Conservation (phyloP, 495 filamentous ascomycete genomes). For the Emericellopsis terricola region DNA sequence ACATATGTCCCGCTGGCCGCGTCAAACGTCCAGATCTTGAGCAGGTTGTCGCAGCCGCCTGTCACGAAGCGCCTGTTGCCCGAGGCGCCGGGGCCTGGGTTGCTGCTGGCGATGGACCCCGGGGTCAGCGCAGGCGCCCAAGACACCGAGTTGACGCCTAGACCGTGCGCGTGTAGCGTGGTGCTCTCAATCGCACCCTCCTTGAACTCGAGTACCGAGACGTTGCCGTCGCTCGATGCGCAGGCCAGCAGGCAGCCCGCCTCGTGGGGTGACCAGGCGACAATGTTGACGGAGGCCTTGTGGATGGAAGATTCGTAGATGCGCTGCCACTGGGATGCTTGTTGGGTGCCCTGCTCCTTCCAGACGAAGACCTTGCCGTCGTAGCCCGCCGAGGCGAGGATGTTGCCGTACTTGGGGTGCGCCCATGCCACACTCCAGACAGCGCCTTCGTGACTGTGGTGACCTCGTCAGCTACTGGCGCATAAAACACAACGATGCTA, state of each 20-base stretch:
- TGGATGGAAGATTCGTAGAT: conserved; percentile 84
- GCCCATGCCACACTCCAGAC: conserved; percentile 97
- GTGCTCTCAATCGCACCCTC: conserved; percentile 63
- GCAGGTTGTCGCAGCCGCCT: conserved; percentile 77
- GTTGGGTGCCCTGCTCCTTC: conserved; percentile 58
- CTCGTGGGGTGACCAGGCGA: conserved; percentile 95
- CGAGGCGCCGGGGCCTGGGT: conserved; percentile 38
- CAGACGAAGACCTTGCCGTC: conserved; percentile 97
- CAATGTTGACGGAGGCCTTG: conserved; percentile 88
- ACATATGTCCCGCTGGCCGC: conserved; percentile 28
- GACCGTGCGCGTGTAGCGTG: conserved; percentile 79
- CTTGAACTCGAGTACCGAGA: conserved; percentile 86
- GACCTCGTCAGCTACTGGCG: conserved; percentile 7
- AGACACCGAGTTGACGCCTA: conserved; percentile 84
- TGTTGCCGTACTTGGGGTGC: conserved; percentile 95
- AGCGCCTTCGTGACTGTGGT: conserved; percentile 69
- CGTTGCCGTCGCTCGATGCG: conserved; percentile 82
- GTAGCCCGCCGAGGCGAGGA: conserved; percentile 84
- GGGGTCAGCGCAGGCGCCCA: conserved; percentile 79
- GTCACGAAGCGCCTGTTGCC: conserved; percentile 67
- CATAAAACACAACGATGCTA: no score
- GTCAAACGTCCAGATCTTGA: conserved; percentile 71
- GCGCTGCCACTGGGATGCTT: conserved; percentile 37
- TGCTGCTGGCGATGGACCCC: conserved; percentile 59
- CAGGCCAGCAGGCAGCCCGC: conserved; percentile 86